Evolutionary conservation across 2,329 filamentous ascomycete species (phyloP), one percentile per base, ranked within the genome.

Genomic region (Aspergillus uvarum): DNA sequence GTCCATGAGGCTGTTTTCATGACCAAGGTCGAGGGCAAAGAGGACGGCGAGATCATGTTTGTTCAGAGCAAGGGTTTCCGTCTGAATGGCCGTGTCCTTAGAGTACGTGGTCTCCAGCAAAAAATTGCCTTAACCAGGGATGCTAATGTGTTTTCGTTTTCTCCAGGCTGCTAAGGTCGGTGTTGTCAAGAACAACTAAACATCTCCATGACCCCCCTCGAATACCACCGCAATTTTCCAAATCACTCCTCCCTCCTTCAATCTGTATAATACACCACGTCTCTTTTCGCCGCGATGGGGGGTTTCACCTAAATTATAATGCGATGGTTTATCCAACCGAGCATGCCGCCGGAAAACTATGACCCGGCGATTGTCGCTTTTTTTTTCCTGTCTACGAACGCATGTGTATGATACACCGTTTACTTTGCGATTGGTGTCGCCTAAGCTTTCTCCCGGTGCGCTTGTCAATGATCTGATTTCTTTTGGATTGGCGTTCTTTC

Each of bases 1-100:
- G 85, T 91, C 78, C 95, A 98, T 77, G 95, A 99, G 83, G 95
- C 95, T 42, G 95, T 91, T 22, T 98, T 98, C 80, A 93, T 96
- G 88, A 87, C 91, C 10, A 91, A 92, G 48, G 87, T 92, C 81
- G 85, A 88, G 56, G 92, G 87, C 68, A 96, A 96, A 83, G 90
- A 96, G 77, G 87, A 98, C 72, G 92, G 91, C 69, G 90, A 87
- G 58, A 91, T 97, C 72, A 95, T 98, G 81, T 87, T 89, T 76
- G 92, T 92, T 53, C 94, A 98, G 83, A 91, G 91, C 79, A 98
- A 96, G 84, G 95, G 95, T 56, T 99, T 96, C 83, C 87, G 87
- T 79, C 86, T 98, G 65, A 98, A 99, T 75, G 93, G 94, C 61
- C 85, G 95, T 63, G 84, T 96, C 59, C 79, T 99, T 71, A 87